Percentiles rank a stretch among this genome's conserved stretches.
Evolutionary conservation across 768 basidiomycete species (phyloP).

Genomic region (Leccinum fibrillosum): DNA sequence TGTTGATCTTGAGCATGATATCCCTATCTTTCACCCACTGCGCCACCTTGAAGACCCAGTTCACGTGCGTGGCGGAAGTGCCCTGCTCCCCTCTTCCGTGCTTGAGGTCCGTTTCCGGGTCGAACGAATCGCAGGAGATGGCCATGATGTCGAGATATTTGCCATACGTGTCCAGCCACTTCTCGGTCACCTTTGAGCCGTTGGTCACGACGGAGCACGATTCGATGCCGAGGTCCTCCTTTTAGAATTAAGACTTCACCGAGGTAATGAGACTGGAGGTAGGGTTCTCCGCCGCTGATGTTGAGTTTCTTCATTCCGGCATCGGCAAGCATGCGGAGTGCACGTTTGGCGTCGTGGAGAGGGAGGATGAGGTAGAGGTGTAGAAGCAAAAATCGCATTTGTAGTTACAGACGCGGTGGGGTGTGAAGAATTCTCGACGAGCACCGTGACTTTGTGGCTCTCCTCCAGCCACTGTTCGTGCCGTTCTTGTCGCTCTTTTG

Average conservation of each 20-base stretch:
- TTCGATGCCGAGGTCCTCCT: constrained; percentile 31
- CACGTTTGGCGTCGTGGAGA: constrained; percentile 30
- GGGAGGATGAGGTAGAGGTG: constrained; percentile 27
- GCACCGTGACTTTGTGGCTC: no score
- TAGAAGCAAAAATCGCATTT: constrained; percentile 36
- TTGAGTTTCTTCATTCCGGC: constrained; percentile 35
- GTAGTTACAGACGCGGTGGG: constrained; percentile 26
- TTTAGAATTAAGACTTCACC: constrained; percentile 33
- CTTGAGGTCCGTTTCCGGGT: constrained; percentile 28
- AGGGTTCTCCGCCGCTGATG: constrained; percentile 34
- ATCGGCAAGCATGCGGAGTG: constrained; percentile 25
- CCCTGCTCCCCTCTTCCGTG: constrained; percentile 30
- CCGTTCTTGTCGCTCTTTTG: no score
- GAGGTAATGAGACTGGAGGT: constrained; percentile 29
- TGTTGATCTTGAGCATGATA: constrained; percentile 35
- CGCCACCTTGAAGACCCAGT: constrained; percentile 28
- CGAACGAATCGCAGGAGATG: constrained; percentile 36
- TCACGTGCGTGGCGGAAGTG: constrained; percentile 23
- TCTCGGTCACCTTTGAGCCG: constrained; percentile 34
- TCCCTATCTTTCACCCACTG: constrained; percentile 29
- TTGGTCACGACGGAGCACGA: constrained; percentile 30
- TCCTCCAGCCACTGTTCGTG: no score
- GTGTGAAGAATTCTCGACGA: background rate
- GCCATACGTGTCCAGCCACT: constrained; percentile 35
- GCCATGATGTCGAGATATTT: constrained; percentile 36